Evolutionary conservation across 805 yeast species (phyloP).

Genomic region (Candida golubevii): DNA sequence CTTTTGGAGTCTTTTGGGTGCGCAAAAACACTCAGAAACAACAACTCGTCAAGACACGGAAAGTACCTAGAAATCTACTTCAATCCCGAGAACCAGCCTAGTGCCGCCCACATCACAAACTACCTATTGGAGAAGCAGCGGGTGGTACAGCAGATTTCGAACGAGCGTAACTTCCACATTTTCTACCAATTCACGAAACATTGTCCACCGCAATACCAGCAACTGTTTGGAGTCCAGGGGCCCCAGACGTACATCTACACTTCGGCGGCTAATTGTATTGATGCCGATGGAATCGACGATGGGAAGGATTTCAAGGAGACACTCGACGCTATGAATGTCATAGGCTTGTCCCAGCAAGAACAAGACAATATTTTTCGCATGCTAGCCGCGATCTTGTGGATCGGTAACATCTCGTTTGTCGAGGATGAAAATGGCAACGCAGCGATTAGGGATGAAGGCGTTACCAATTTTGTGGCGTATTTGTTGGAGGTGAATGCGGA

Average conservation of each 20-base stretch:
- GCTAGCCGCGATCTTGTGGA: slow-evolving; percentile 85
- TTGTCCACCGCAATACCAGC: slow-evolving; percentile 80
- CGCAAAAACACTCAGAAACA: slow-evolving; percentile 86
- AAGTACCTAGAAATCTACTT: slow-evolving; percentile 90
- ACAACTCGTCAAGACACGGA: slow-evolving; percentile 89
- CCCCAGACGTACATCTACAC: slow-evolving; percentile 94
- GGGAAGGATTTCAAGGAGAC: slow-evolving; percentile 75
- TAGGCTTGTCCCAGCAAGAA: slow-evolving; percentile 77
- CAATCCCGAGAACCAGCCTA: slow-evolving; percentile 71
- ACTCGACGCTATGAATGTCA: slow-evolving; percentile 76
- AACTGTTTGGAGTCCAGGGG: slow-evolving; percentile 80
- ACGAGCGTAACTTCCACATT: slow-evolving; percentile 95
- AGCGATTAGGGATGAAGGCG: slow-evolving; percentile 74
- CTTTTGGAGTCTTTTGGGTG: slow-evolving; percentile 88
- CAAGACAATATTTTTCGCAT: slow-evolving; percentile 88
- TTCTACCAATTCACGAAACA: slow-evolving; percentile 94
- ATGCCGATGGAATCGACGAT: slow-evolving; percentile 87
- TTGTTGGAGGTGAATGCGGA: slow-evolving; percentile 74
- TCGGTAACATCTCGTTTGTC: slow-evolving; percentile 82
- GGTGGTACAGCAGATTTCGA: slow-evolving; percentile 89
- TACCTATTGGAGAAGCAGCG: slow-evolving; percentile 91
- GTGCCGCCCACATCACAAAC: slow-evolving; percentile 93
- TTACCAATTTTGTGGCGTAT: slow-evolving; percentile 93
- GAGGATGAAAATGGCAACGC: slow-evolving; percentile 90
- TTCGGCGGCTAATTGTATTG: slow-evolving; percentile 75